Evolutionary conservation across 2,329 filamentous ascomycete species (phyloP).

Genomic region (Aspergillus japonicus): DNA sequence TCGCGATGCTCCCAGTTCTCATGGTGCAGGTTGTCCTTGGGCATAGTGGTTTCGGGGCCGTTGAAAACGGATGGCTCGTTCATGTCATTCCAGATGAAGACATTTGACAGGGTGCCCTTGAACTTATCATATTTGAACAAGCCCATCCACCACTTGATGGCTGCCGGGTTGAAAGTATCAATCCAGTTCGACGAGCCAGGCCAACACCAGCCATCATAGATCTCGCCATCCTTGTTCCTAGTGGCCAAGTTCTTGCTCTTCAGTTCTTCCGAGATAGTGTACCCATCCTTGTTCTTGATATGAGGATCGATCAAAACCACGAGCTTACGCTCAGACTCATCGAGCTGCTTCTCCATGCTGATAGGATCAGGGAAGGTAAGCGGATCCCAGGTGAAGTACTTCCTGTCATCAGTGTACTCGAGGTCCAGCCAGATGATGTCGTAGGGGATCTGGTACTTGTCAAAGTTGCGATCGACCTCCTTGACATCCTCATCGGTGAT

Average conservation of each 20-base stretch:
- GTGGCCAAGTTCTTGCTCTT: constrained; percentile 81
- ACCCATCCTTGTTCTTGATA: constrained; percentile 87
- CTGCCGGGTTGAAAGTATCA: constrained; percentile 91
- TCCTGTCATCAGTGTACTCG: constrained; percentile 94
- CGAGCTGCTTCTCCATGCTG: constrained; percentile 84
- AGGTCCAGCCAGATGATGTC: constrained; percentile 99
- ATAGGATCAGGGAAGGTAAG: constrained; percentile 83
- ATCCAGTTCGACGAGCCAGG: constrained; percentile 96
- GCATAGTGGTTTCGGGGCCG: constrained; percentile 96
- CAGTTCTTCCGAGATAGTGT: constrained; percentile 73
- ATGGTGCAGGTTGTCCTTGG: constrained; percentile 92
- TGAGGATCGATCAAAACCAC: constrained; percentile 96
- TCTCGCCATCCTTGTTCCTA: constrained; percentile 82
- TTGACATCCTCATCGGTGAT: constrained; percentile 95
- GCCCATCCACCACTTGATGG: constrained; percentile 83
- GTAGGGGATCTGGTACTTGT: constrained; percentile 92
- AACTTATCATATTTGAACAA: constrained; percentile 88
- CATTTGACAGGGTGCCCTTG: constrained; percentile 80
- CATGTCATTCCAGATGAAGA: constrained; percentile 99
- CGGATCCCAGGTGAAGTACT: constrained; percentile 97
- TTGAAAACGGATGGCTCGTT: constrained; percentile 99
- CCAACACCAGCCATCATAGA: constrained; percentile 99
- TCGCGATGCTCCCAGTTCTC: constrained; percentile 96
- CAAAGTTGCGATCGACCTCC: constrained; percentile 93
- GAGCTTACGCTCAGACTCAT: constrained; percentile 80